Evolutionary conservation across 169 alveolate genomes (phyloP), one percentile per base, ranked within the genome.

Genomic region (Cytauxzoon felis): DNA sequence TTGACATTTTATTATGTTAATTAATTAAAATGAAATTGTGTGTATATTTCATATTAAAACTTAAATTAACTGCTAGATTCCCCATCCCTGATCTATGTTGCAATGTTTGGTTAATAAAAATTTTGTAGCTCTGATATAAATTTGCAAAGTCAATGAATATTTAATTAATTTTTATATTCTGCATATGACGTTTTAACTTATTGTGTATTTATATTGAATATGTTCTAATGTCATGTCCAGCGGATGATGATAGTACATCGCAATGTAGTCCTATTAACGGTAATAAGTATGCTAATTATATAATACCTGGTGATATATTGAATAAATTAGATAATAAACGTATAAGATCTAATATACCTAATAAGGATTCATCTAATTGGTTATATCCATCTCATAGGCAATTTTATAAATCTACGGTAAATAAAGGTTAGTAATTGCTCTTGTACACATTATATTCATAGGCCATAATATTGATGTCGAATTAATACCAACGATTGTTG

Each of bases 331-430:
- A 27, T 40, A 56, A 70, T 49, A 69, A 48, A 18, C 64, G 85
- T 30, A 66, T 79, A 40, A 64, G 64, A 54, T 85, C 91, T 11
- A 57, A 72, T 36, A 85, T 85, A 16, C 91, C 91, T 6, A 73
- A 84, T 19, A 65, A 51, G 27, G 64, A 45, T 16, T 23, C 82
- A 51, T 13, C n/a, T n/a, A 70, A 40, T n/a, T 85, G 91, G 91
- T 63, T 71, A 16, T 85, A 85, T 60, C 91, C 91, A n/a, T 85
- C 91, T 7, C 66, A 76, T 38, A 75, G 78, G 6, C 91, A 85
- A 61, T 85, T 85, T 50, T 85, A 80, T 63, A 64, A 70, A 2
- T 75, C 91, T 19, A 80, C 89, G 2, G 61, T 62, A 13, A 79
- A 60, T 48, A 85, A 85, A 57, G 91, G 91, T 72, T 50, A 5